Base-by-base conservation (phyloP, 2,329 filamentous ascomycete genomes). In the Trichoderma arundinaceum region DNA sequence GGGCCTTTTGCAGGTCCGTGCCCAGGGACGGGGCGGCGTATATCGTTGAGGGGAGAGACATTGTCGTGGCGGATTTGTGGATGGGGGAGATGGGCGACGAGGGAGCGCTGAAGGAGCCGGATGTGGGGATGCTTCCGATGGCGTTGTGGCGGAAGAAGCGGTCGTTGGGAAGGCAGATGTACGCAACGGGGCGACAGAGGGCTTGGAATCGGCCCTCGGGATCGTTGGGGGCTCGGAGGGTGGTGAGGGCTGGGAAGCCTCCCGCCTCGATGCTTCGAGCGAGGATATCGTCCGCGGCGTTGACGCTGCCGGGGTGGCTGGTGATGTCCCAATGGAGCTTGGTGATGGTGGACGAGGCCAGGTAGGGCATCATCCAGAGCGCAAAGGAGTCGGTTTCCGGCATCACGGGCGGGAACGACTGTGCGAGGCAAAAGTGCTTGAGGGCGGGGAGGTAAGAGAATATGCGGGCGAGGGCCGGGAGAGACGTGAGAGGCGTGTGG, bases 121-220 rank as follows among this genome's bases (percentile, higher is more conserved):
- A 65, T 12, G 68, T 52, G 7, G 64, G 57, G 48, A 65, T 33
- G 53, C 56, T 35, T 38, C 41, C 39, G 33, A 51, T 22, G 44
- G 35, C 28, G 60, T 60, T 57, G 38, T 39, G 39, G 59, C 35
- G 44, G 52, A 17, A 22, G 72, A 81, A 83, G 22, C 81, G 81
- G 68, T 87, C 84, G 9, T 76, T 77, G 1, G 83, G 80, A 22
- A 84, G 77, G 46, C 87, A 82, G 19, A 86, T 79, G 35, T 81
- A 81, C 35, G 84, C 84, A 4, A 83, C 78, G 0, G 90, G 90
- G 49, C 83, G 84, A 75, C 91, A 94, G 1, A 92, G 81, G 1
- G 81, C 77, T 76, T 94, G 91, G 68, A 93, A 86, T 7, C 85
- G 70, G 32, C 90, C 91, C 5, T 91, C 85, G 1, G 89, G 84